Evolutionary conservation across 1,284 basidiomycete species (phyloP).

Genomic region (Fistulina hepatica): DNA sequence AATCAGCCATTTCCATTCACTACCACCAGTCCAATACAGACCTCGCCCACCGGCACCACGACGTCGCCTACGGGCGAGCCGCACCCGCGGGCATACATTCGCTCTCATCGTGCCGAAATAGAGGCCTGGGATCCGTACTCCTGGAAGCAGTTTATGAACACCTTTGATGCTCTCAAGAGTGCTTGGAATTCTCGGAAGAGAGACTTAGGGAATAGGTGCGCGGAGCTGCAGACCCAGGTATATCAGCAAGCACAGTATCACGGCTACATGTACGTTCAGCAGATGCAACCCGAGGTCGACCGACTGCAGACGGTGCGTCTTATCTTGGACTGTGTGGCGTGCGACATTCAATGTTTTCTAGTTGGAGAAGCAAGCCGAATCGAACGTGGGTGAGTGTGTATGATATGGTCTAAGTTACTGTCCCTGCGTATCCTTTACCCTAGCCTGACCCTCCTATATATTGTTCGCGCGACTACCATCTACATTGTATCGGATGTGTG

Average conservation of each 20-base stretch:
- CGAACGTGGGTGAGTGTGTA: conserved; percentile 32
- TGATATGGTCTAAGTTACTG: no score
- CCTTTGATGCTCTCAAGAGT: conserved; percentile 41
- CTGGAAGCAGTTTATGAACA: conserved; percentile 45
- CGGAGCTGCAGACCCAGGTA: conserved; percentile 32
- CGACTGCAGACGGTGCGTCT: conserved; percentile 37
- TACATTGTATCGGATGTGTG: background rate
- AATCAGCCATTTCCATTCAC: no score
- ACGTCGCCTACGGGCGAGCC: conserved; percentile 26
- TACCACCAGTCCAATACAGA: conserved; percentile 12
- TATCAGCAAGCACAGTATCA: conserved; percentile 31
- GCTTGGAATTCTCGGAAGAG: conserved; percentile 40
- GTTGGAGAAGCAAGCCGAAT: conserved; percentile 41
- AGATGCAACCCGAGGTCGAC: conserved; percentile 37
- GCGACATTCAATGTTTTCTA: conserved; percentile 15
- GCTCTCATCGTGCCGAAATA: conserved; percentile 39
- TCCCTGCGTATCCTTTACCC: no score
- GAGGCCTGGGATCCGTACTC: conserved; percentile 47
- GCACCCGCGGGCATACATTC: conserved; percentile 48
- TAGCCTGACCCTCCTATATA: background rate
- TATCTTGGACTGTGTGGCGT: conserved; percentile 4
- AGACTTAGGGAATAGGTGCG: conserved; percentile 32
- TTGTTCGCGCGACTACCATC: background rate
- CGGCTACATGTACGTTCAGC: conserved; percentile 30
- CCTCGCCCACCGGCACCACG: conserved; percentile 15